Evolutionary conservation across 495 filamentous ascomycete genomes (phyloP), one percentile per base, ranked within the genome.

Genomic region (Penicillium taxi): DNA sequence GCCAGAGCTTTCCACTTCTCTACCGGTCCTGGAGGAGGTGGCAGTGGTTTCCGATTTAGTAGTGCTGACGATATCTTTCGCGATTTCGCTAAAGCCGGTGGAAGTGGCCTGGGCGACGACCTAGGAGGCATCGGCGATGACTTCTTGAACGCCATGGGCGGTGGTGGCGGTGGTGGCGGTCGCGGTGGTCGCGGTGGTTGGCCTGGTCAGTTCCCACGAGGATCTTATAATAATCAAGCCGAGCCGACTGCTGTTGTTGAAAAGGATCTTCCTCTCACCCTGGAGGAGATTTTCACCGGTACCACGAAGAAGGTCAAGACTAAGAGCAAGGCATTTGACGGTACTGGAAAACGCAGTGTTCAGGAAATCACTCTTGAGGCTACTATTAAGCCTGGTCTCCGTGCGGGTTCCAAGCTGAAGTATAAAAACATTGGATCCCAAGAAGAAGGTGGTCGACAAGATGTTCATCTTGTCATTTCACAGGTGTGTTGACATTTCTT

Each of bases 361-460:
- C 82, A 89, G 39, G 93, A 98, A 41, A 82, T 87, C 41, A 84
- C 94, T 6, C 59, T 98, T 13, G 87, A 94, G 55, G 90, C 96
- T 40, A 81, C 82, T 35, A 93, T 96, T 61, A 95, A 96, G 65
- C 83, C 85, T 20, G 91, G 91, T 29, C 72, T 95, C 58, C 93
- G 95, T 60, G 84, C 88, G 40, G 91, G 91, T 15, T 91, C 86
- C 42, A 98, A 96, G 73, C 93, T 98, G 48, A 94, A 95, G 65
- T 98, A 93, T 54, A 82, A 84, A 60, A 86, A 88, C 19, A 85
- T 96, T 20, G 91, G 93, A 1, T 93, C 96, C 59, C 88, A 96
- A 55, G 88, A 94, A 45, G 91, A 96, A 55, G 91, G 93, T 19
- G 89, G 89, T n/a, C 82, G 86, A 38, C 93, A 98, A 61, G 93